Percentiles rank a stretch among this genome's conserved stretches.
phyloP scores from a whole-genome alignment of 202 grass and related monocot genomes.

The Sporobolus alterniflorus region DNA sequence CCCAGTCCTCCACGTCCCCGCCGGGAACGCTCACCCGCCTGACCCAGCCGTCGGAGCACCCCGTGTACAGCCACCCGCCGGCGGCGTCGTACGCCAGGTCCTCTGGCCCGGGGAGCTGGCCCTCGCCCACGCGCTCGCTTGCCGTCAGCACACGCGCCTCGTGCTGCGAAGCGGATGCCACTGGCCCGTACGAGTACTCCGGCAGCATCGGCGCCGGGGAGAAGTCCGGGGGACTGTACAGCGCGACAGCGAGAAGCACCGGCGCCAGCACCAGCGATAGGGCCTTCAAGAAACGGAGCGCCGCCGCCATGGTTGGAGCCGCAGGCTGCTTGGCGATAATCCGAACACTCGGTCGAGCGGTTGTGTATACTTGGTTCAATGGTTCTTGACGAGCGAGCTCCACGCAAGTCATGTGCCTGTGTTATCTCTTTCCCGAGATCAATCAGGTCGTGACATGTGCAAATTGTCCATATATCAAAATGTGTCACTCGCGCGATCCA shows the following conservation, averaged over 20 bases:
- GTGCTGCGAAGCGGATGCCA: conserved; percentile 39
- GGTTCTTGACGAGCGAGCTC: background rate
- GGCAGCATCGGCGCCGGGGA: conserved; percentile 49
- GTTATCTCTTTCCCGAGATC: too few species aligned
- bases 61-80: conserved; percentile 64
- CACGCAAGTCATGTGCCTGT: background rate
- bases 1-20: conserved; percentile 67
- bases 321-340: background rate
- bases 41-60: conserved; percentile 79
- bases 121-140: conserved; percentile 72
- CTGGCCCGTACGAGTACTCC: conserved; percentile 45
- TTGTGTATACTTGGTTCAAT: background rate
- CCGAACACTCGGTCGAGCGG: too few species aligned
- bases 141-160: conserved; percentile 33
- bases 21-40: conserved; percentile 38
- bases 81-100: conserved; percentile 68
- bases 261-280: conserved; percentile 41
- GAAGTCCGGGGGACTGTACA: conserved; percentile 53
- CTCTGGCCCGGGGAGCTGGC: conserved; percentile 65
- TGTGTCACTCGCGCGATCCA: background rate
- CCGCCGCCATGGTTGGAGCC: conserved; percentile 16
- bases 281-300: conserved; percentile 13
- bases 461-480: background rate
- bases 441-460: background rate
- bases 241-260: conserved; percentile 31